These are phyloP conservation scores for Pinus taeda DNA, from an alignment of 75 land plant genomes.

Conservation along the genomic window DNA sequence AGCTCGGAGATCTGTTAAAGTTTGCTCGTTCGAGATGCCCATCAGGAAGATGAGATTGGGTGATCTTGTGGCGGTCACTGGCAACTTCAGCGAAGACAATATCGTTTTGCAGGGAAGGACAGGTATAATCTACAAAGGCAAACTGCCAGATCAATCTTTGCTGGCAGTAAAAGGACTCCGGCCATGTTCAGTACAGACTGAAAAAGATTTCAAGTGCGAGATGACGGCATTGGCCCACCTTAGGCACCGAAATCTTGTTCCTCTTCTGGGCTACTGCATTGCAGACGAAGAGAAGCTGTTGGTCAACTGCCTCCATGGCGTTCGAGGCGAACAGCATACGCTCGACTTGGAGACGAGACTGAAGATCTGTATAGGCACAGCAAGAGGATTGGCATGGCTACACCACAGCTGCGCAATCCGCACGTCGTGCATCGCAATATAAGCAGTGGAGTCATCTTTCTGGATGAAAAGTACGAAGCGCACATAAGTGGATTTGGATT, in stretches of 20 bases:
- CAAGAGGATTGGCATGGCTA: too few relatives aligned
- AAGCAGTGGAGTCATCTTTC: too few relatives aligned
- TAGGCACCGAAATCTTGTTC: conserved; percentile 71
- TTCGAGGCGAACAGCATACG: conserved; percentile 17
- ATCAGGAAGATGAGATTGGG: conserved; percentile 19
- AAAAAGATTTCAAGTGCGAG: conserved; percentile 70
- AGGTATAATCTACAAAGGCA: conserved; percentile 71
- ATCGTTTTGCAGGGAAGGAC: conserved; percentile 68
- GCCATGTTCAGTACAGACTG: conserved; percentile 46
- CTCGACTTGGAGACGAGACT: too few relatives aligned
- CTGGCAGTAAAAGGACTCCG: conserved; percentile 80
- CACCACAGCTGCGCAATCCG: conserved; percentile 34
- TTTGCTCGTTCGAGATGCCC: conserved; percentile 35
- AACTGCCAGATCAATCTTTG: conserved; percentile 60
- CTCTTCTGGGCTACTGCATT: conserved; percentile 76
- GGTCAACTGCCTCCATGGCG: conserved; percentile 16
- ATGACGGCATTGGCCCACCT: conserved; percentile 72
- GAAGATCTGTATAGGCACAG: too few relatives aligned
- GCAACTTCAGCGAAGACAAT: conserved; percentile 56
- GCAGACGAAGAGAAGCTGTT: conserved; percentile 73
- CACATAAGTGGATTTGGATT: conserved; percentile 8
- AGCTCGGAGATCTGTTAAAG: conserved; percentile 10
- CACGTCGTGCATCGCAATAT: conserved; percentile 22
- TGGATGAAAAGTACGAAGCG: too few relatives aligned
- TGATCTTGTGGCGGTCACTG: conserved; percentile 43